Base-by-base conservation (phyloP, 192 early-diverging fungal species). In the Glomus cerebriforme region DNA sequence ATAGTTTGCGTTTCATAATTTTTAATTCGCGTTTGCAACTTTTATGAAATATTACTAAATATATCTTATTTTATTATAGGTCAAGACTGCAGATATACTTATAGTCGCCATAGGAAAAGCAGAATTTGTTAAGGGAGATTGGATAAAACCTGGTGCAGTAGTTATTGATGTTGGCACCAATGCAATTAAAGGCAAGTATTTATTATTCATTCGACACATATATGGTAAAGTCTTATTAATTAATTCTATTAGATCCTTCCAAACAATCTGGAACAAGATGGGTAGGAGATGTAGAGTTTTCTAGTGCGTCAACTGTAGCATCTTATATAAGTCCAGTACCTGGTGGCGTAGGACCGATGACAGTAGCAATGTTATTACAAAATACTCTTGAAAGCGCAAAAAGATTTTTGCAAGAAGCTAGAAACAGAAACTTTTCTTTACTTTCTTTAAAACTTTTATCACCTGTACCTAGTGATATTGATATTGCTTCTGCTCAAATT, bases 341-440 rank as follows among this genome's bases (percentile, higher is more conserved):
- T 49, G 97, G 97, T 39, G 97, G 98, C 49, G 98, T 99, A n/a
- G 98, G 98, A 0, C 98, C 98, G 7, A 99, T 99, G 98, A 99
- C 98, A 9, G 97, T 99, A 9, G 96, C 96, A 62, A 98, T 99
- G 97, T 86, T 99, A 17, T 85, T 99, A 86, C 83, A 93, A 73
- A 99, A 99, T 85, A 96, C 94, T 10, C 85, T 95, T 0, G 77
- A 90, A 45, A 91, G 92, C 68, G 95, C 95, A 26, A 88, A 92
- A 79, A 87, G 94, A 24, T 93, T 88, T 84, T 92, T 70, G 88
- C 86, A 89, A 82, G 49, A 87, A 84, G 22, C 84, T 74, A 79
- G 75, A 76, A 34, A 79, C 45, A 15, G 82, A 81, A 43, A 87
- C 69, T 91, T 92, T 68, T 82, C 79, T 31, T 87, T 87, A 68